Evolutionary conservation across 1,139 yeast species (phyloP), one percentile per base, ranked within the genome.

Genomic region (Debaryomyces sp.): DNA sequence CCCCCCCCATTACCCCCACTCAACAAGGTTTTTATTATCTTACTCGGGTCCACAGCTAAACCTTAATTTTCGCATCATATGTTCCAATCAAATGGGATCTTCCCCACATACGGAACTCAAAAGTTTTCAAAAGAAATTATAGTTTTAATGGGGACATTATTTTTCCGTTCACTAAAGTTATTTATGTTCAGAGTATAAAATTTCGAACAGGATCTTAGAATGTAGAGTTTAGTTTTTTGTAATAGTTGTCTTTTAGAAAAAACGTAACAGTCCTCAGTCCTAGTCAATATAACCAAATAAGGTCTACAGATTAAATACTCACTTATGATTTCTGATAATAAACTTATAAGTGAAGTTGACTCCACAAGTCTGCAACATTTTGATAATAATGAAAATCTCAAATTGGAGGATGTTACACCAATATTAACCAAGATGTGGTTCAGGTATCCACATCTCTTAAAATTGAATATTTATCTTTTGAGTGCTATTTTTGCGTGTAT

Each of bases 361-460:
- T 12, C 34, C 6, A 30, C 6, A 13, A 2, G 34, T 13, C 34
- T 6, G 17, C 18, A 30, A 13, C 17, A 30, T 4, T 15, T 13
- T 30, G 23, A 34, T 6, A 6, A 17, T 9, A 23, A 36, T 9
- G n/a, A 38, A 15, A 24, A 18, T 13, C 41, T 38, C 32, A 38
- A 15, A n/a, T 26, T 38, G 10, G 13, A 17, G 2, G 46, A 43
- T 18, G 46, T 36, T 22, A 35, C 15, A 13, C 23, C 32, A 13
- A 37, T 21, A 12, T 22, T 30, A 10, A 35, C 27, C 22, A 44
- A 37, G 21, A 13, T 17, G 13, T 62, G 61, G 61, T 62, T 50
- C 47, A 55, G 51, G 17, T 67, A 68, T 33, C 62, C 69, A 8
- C 73, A 78, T 51, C 59, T 80, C 43, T 51, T 67, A 7, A 52